Percentiles rank a stretch among this genome's conserved stretches.
Evolutionary conservation across 202 grass and related monocot genomes (phyloP).

Genomic region (Dendrocalamus latiflorus): DNA sequence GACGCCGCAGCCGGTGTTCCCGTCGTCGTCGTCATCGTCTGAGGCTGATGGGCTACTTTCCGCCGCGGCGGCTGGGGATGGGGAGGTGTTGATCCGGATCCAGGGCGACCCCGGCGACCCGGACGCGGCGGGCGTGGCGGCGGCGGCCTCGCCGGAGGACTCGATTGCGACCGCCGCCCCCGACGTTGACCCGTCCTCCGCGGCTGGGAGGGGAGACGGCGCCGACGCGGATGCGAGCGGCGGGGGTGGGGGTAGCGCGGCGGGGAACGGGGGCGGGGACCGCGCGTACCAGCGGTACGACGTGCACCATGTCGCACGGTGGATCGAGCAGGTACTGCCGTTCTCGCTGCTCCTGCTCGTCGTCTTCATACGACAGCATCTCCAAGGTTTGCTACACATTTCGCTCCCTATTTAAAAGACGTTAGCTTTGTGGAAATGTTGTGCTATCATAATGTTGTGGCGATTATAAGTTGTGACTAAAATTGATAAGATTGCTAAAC

Average conservation of each 20-base stretch:
- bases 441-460: neutral
- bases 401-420: neutral
- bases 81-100: conserved; percentile 91
- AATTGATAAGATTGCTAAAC: neutral
- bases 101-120: conserved; percentile 55
- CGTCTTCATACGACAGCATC: conserved; percentile 94
- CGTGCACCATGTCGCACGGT: conserved; percentile 81
- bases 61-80: conserved; percentile 27
- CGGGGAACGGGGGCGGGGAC: conserved; percentile 50
- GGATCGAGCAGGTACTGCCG: conserved; percentile 90
- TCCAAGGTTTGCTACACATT: conserved; percentile 66
- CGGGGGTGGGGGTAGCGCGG: neutral
- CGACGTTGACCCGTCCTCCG: conserved; percentile 33
- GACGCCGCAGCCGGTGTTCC: conserved; percentile 4
- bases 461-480: neutral
- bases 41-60: conserved; percentile 48
- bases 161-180: conserved; percentile 32
- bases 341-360: conserved; percentile 90
- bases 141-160: conserved; percentile 21
- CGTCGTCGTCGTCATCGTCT: conserved; percentile 12
- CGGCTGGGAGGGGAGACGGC: conserved; percentile 25
- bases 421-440: neutral
- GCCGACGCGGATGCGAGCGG: conserved; percentile 48
- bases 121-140: conserved; percentile 13
- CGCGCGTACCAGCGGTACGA: conserved; percentile 83